Conservation (phyloP, 1,139 yeast genomes). For the Geotrichum histeridarum region DNA sequence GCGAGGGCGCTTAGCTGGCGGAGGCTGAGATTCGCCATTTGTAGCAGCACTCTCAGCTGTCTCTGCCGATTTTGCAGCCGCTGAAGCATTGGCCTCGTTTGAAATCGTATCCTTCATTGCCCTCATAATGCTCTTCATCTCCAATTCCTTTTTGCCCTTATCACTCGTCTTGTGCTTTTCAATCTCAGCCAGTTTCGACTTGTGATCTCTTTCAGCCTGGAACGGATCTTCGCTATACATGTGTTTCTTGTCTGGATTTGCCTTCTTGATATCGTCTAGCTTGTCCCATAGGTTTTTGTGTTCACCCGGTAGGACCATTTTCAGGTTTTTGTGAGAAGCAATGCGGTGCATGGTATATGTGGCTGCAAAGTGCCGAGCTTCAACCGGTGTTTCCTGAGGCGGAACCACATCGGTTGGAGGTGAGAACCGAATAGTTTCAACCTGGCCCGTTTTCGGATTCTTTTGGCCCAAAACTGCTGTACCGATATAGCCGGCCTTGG, state of each 20-base stretch:
- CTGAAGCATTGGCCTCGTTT: slow-evolving; percentile 7
- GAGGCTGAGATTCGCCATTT: slow-evolving; percentile 6
- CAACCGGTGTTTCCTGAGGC: slow-evolving; percentile 77
- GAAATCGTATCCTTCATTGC: slow-evolving; percentile 20
- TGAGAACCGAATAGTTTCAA: slow-evolving; percentile 52
- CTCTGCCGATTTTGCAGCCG: background rate
- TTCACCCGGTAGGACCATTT: slow-evolving; percentile 79
- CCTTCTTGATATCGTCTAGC: slow-evolving; percentile 50
- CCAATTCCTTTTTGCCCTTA: slow-evolving; percentile 20
- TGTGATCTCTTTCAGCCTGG: slow-evolving; percentile 50
- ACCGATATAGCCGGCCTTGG: slow-evolving; percentile 55
- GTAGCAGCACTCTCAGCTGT: background rate
- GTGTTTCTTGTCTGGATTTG: slow-evolving; percentile 19
- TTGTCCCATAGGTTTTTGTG: slow-evolving; percentile 76
- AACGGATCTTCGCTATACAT: slow-evolving; percentile 69
- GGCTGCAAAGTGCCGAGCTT: slow-evolving; percentile 87
- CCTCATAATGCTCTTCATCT: slow-evolving; percentile 20
- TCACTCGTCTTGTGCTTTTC: slow-evolving; percentile 19
- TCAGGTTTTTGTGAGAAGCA: slow-evolving; percentile 73
- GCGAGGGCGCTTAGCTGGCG: slow-evolving; percentile 21
- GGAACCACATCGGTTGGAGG: slow-evolving; percentile 52
- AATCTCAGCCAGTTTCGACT: slow-evolving; percentile 23
- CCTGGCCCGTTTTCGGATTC: slow-evolving; percentile 75
- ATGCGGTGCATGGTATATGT: slow-evolving; percentile 79
- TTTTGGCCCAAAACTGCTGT: slow-evolving; percentile 60